Evolutionary conservation across 1,139 yeast genomes (phyloP).

Genomic region (Hanseniaspora sp.): DNA sequence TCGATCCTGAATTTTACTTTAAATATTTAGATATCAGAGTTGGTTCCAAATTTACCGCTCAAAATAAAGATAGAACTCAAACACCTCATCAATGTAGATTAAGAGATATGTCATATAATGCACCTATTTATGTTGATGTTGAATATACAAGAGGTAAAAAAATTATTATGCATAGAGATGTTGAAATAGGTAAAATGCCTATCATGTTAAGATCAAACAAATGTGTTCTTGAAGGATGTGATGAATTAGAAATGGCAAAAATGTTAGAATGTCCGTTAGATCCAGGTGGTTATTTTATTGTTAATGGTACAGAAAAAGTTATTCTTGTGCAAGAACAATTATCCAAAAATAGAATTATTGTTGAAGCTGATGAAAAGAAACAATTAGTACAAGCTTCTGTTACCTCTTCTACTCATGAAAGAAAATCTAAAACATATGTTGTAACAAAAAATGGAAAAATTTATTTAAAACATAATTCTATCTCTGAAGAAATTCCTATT

Average conservation of each 20-base stretch:
- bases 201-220: constrained; percentile 89
- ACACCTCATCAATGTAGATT: constrained; percentile 96
- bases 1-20: constrained; percentile 90
- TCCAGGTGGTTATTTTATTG: constrained; percentile 97
- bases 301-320: constrained; percentile 96
- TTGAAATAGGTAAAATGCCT: constrained; percentile 97
- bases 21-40: constrained; percentile 86
- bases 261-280: constrained; percentile 92
- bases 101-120: constrained; percentile 89
- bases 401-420: constrained; percentile 93
- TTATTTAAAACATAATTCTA: constrained; percentile 85
- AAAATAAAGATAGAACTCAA: constrained; percentile 38
- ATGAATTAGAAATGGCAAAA: constrained; percentile 74
- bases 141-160: constrained; percentile 92
- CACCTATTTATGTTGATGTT: constrained; percentile 92
- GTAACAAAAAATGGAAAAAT: constrained; percentile 83
- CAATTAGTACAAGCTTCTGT: constrained; percentile 94
- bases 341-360: constrained; percentile 92
- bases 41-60: constrained; percentile 53
- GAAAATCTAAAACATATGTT: constrained; percentile 93
- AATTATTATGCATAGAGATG: constrained; percentile 76
- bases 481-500: constrained; percentile 90
- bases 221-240: constrained; percentile 71
- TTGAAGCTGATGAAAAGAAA: constrained; percentile 92
- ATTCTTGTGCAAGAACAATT: constrained; percentile 93